phyloP scores from a whole-genome alignment of 2,329 filamentous ascomycete genomes.

The Cladophialophora carrionii region DNA sequence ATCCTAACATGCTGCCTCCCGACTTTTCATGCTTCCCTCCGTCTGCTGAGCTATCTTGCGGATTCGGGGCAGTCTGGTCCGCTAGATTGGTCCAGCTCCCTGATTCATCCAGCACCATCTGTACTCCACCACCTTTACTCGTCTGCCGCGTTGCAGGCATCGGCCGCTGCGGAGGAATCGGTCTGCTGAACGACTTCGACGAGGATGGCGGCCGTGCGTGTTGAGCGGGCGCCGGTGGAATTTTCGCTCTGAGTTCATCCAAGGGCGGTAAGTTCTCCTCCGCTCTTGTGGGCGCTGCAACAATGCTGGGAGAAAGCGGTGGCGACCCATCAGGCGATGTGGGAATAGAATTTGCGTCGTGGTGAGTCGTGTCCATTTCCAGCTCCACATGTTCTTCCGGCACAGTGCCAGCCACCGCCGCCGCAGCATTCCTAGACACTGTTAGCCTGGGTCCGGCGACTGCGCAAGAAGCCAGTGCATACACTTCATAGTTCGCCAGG shows the following conservation, averaged over 20 bases:
- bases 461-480: conserved; percentile 42
- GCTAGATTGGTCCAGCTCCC: conserved; percentile 91
- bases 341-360: conserved; percentile 27
- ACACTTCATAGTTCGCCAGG: conserved; percentile 74
- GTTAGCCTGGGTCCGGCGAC: conserved; percentile 43
- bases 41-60: conserved; percentile 16
- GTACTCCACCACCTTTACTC: conserved; percentile 80
- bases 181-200: conserved; percentile 47
- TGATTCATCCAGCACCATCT: conserved; percentile 85
- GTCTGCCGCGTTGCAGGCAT: conserved; percentile 67
- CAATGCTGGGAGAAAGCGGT: conserved; percentile 34
- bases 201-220: conserved; percentile 28
- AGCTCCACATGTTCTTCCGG: conserved; percentile 30
- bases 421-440: conserved; percentile 39
- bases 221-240: conserved; percentile 21
- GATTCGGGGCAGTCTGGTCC: conserved; percentile 70
- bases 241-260: conserved; percentile 30
- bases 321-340: conserved; percentile 38
- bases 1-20: conserved; percentile 77
- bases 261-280: conserved; percentile 25
- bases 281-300: conserved; percentile 15
- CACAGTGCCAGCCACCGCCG: conserved; percentile 34
- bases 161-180: conserved; percentile 42
- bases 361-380: conserved; percentile 31
- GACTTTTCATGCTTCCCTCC: conserved; percentile 47